These are phyloP conservation scores for Lenzites betulinus DNA, from an alignment of 768 basidiomycete genomes.

Conservation along the genomic window DNA sequence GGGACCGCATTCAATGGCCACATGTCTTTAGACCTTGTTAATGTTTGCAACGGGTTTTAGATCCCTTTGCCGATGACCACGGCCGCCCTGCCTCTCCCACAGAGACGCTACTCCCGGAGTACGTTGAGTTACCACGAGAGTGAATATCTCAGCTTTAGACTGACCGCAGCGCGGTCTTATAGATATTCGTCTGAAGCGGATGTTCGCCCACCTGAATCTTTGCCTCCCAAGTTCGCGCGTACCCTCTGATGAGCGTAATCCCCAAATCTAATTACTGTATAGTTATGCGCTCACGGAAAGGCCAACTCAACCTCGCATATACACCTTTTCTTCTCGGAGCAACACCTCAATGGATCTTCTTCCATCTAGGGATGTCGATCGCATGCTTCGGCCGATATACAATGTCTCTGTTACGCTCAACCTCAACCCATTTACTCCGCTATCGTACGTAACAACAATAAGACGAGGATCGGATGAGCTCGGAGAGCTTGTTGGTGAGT, in stretches of 20 bases:
- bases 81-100: conserved; percentile 10
- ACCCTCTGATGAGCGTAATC: no score
- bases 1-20: background rate
- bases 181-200: conserved; percentile 7
- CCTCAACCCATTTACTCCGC: conserved; percentile 47
- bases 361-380: conserved; percentile 33
- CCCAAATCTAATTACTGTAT: background rate
- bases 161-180: background rate
- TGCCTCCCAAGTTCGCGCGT: conserved; percentile 16
- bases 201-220: background rate
- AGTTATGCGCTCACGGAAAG: conserved; percentile 23
- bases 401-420: conserved; percentile 46
- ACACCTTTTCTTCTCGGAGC: conserved; percentile 42
- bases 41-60: background rate
- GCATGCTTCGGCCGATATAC: conserved; percentile 38
- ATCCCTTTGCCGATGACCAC: conserved; percentile 18
- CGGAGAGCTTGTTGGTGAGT: conserved; percentile 41
- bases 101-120: conserved; percentile 14
- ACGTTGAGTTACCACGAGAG: background rate
- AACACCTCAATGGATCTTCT: conserved; percentile 39
- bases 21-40: no score
- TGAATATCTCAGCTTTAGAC: background rate
- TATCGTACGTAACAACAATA: conserved; percentile 46
- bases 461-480: conserved; percentile 33
- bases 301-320: conserved; percentile 38